Conservation (phyloP, 768 basidiomycete species). For the Boletus reticulatus region DNA sequence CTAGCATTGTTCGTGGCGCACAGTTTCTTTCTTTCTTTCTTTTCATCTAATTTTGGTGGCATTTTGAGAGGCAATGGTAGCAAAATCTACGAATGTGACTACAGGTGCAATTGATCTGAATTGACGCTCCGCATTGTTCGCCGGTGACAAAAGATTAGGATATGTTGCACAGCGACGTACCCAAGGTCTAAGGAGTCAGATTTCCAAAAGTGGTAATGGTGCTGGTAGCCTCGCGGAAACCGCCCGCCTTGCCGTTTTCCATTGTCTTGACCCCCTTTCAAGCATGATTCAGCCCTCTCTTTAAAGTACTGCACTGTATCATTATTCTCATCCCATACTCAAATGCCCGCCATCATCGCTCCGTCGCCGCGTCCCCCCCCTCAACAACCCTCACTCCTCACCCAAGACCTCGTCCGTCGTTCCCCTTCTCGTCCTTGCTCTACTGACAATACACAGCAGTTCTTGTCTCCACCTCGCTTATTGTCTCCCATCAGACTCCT, state of each 20-base stretch:
- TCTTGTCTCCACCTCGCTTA: slow-evolving; percentile 33
- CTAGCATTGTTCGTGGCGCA: slow-evolving; percentile 20
- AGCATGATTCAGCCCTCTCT: slow-evolving; percentile 26
- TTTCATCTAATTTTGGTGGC: slow-evolving; percentile 19
- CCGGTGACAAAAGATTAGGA: neutral
- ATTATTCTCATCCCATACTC: slow-evolving; percentile 20
- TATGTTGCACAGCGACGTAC: too few species aligned
- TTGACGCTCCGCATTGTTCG: slow-evolving; percentile 27
- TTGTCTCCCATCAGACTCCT: slow-evolving; percentile 38
- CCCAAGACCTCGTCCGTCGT: slow-evolving; percentile 9
- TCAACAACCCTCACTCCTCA: slow-evolving; percentile 12
- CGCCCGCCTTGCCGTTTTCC: slow-evolving; percentile 8
- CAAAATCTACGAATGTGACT: too few species aligned
- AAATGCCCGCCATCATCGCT: slow-evolving; percentile 44
- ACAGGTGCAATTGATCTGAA: neutral
- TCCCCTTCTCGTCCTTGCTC: slow-evolving; percentile 1
- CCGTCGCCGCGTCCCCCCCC: slow-evolving; percentile 37
- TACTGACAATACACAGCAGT: slow-evolving; percentile 19
- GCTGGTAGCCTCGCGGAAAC: slow-evolving; percentile 22
- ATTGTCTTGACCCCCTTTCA: slow-evolving; percentile 27
- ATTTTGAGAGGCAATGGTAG: too few species aligned
- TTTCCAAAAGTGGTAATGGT: slow-evolving; percentile 23
- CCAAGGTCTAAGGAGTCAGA: slow-evolving; percentile 14
- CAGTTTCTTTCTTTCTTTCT: slow-evolving; percentile 4
- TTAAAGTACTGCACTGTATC: slow-evolving; percentile 34